Evolutionary conservation across 352 stramenopile genomes (phyloP).

Genomic region (Pythium chondricola): DNA sequence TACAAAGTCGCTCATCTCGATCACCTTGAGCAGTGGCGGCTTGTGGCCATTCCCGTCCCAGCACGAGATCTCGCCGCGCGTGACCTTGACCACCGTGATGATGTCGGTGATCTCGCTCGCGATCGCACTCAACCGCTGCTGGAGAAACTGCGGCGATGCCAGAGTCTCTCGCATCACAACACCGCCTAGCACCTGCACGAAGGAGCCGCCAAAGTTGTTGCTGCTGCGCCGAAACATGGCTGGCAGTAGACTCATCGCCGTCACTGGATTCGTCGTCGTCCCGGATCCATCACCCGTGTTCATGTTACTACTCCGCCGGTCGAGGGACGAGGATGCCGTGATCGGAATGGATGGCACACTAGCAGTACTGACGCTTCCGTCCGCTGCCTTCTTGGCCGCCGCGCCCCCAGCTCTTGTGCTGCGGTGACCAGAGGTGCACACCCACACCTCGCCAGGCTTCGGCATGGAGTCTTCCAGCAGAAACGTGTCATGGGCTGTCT

Average conservation of each 20-base stretch:
- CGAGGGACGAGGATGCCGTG: neutral
- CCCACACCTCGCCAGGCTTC: slow-evolving; percentile 69
- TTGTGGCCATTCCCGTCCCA: slow-evolving; percentile 52
- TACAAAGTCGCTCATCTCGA: slow-evolving; percentile 75
- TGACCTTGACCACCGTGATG: slow-evolving; percentile 72
- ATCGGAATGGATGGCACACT: neutral
- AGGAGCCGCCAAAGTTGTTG: slow-evolving; percentile 23
- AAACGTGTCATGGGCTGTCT: slow-evolving; percentile 41
- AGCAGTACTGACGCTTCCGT: slow-evolving; percentile 14
- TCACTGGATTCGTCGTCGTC: neutral
- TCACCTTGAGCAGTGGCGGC: slow-evolving; percentile 38
- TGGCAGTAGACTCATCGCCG: neutral
- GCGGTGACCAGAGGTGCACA: slow-evolving; percentile 56
- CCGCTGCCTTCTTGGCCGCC: slow-evolving; percentile 20
- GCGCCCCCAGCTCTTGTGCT: slow-evolving; percentile 22
- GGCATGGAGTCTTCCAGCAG: slow-evolving; percentile 72
- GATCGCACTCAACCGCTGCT: slow-evolving; percentile 40
- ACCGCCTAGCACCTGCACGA: slow-evolving; percentile 13
- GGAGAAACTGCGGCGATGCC: slow-evolving; percentile 27
- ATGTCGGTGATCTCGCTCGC: slow-evolving; percentile 51
- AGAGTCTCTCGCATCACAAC: slow-evolving; percentile 24
- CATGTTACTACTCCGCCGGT: neutral
- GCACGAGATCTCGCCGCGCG: slow-evolving; percentile 65
- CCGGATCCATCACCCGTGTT: neutral
- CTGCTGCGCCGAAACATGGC: slow-evolving; percentile 15